Base-by-base conservation (phyloP, 352 stramenopile species). In the Halophytophthora batemanensis region DNA sequence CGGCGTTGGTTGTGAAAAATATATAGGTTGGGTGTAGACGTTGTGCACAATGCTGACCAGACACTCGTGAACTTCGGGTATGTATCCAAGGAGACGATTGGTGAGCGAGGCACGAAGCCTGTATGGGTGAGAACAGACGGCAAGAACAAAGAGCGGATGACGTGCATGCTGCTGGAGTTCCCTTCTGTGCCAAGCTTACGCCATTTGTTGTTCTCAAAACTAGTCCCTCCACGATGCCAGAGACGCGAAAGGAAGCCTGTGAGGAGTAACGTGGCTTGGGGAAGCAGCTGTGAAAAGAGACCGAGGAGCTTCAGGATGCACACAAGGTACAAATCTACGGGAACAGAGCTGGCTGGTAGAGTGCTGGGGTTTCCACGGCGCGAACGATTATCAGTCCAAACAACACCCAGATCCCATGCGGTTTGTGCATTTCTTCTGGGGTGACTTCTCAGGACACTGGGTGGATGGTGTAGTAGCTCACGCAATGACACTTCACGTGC, bases 301-400 rank as follows among this genome's bases (percentile, higher is more conserved):
- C 60, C 8, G 25, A 39, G 39, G 13, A 38, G 8, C 41, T 71
- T n/a, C 38, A 68, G 8, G 17, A 28, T 6, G 14, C 12, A 17
- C 25, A 40, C 17, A 28, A 39, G 4, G 31, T 53, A 0, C 36
- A 58, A 17, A 60, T 65, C n/a, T 52, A 61, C 45, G 48, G 25
- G 17, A 71, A 68, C 38, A 29, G 34, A 12, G 56, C 33, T 22
- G 50, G 43, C 4, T 73, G 64, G 59, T 73, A 50, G 54, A 66
- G 66, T 34, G 42, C 36, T n/a, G 15, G 54, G 1, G 42, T 69
- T 2, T 57, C 45, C n/a, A 33, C 56, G 34, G 29, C 29, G 6
- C n/a, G n/a, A n/a, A n/a, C 6, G 29, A 53, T 7, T 57, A 63
- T 41, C 45, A 59, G 31, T 66, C 66, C 17, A 44, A 46, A 6